These are phyloP conservation scores for Nicotiana sylvestris DNA, from an alignment of 257 asterid genomes.

Conservation along the genomic window DNA sequence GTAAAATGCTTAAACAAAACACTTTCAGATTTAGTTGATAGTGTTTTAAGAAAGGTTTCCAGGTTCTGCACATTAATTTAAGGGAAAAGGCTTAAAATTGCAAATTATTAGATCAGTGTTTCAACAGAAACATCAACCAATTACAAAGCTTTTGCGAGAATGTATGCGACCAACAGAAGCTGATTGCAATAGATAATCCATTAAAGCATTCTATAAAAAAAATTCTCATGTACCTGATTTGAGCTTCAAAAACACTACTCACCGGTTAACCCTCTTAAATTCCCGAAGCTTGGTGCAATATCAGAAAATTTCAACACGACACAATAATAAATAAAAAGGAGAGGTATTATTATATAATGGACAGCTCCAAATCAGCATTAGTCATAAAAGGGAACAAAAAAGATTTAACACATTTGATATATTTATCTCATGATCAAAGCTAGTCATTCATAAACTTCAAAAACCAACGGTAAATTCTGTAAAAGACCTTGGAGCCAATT, in stretches of 20 bases:
- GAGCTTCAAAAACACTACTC: too few relatives aligned
- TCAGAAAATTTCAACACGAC: too few relatives aligned
- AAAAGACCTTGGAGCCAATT: neutral
- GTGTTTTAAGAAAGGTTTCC: conserved; percentile 1
- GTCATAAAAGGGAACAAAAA: neutral
- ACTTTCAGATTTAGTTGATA: neutral
- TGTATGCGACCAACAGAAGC: neutral
- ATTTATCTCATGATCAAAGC: neutral
- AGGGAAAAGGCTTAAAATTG: neutral
- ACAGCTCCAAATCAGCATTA: neutral
- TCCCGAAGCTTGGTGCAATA: too few relatives aligned
- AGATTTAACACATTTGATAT: neutral
- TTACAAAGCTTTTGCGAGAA: neutral
- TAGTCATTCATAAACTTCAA: neutral
- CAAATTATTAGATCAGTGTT: neutral
- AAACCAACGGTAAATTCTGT: neutral
- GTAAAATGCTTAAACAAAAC: neutral
- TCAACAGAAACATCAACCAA: neutral
- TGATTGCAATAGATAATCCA: neutral
- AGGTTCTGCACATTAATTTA: neutral
- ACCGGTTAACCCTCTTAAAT: too few relatives aligned
- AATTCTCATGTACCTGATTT: too few relatives aligned
- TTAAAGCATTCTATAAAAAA: neutral
- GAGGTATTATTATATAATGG: too few relatives aligned
- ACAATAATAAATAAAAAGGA: too few relatives aligned